These are phyloP conservation scores for Triticum timopheevii DNA, from an alignment of 176 grass and related monocot genomes.

Conservation along the genomic window DNA sequence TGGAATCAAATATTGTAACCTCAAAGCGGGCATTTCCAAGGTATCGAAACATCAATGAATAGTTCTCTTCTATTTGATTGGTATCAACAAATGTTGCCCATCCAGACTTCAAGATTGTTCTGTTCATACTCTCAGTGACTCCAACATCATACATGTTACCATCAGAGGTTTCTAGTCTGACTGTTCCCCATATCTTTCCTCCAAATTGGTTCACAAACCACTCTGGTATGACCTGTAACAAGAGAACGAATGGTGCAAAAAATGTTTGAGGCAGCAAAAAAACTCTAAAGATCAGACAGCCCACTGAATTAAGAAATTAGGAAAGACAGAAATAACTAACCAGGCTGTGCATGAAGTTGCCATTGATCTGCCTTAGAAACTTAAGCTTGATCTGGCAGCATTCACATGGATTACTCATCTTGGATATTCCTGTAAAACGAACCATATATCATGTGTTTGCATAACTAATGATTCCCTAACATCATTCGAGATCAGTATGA, in stretches of 20 bases:
- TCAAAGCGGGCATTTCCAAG: conserved; percentile 23
- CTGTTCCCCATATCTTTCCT: conserved; percentile 18
- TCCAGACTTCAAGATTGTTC: conserved; percentile 19
- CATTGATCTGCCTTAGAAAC: background rate
- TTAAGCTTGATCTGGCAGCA: background rate
- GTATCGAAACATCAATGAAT: conserved; percentile 39
- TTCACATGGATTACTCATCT: background rate
- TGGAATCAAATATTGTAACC: conserved; percentile 38
- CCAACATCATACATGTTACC: conserved; percentile 12
- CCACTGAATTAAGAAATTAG: background rate
- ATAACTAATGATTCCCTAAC: too few species aligned
- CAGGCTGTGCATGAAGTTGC: conserved; percentile 13
- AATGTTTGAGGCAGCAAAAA: background rate
- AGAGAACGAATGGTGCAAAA: background rate
- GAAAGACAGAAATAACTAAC: background rate
- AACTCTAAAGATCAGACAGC: background rate
- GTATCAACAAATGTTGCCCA: conserved; percentile 45
- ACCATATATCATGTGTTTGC: background rate
- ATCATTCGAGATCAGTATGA: too few species aligned
- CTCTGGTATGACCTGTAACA: conserved; percentile 42
- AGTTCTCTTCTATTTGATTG: conserved; percentile 37
- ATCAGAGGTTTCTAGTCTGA: conserved; percentile 38
- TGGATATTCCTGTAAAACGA: background rate
- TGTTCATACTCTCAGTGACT: background rate
- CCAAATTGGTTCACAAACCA: conserved; percentile 42